phyloP scores from a whole-genome alignment of 306 rosid species.

The Citrullus mucosospermus region DNA sequence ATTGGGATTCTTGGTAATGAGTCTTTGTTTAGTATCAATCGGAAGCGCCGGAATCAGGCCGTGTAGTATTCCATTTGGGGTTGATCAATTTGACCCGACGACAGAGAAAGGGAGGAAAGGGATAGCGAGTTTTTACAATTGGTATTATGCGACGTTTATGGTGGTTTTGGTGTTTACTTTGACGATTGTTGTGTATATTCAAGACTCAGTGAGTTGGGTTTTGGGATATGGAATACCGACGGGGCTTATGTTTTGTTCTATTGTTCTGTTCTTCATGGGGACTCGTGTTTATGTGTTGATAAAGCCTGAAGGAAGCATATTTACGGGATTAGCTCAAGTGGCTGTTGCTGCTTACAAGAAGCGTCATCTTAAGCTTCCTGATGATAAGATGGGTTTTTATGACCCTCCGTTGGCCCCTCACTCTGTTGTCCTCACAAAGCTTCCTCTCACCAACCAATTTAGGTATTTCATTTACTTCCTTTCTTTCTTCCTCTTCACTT shows the following conservation, averaged over 20 bases:
- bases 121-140: slow-evolving; percentile 49
- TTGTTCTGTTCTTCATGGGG: slow-evolving; percentile 41
- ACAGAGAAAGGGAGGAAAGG: slow-evolving; percentile 53
- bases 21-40: slow-evolving; percentile 33
- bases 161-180: slow-evolving; percentile 28
- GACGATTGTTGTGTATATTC: slow-evolving; percentile 51
- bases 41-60: slow-evolving; percentile 70
- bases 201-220: slow-evolving; percentile 71
- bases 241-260: slow-evolving; percentile 31
- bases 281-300: slow-evolving; percentile 26
- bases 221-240: slow-evolving; percentile 66
- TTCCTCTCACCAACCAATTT: slow-evolving; percentile 40
- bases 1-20: slow-evolving; percentile 28
- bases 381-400: slow-evolving; percentile 14
- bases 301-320: slow-evolving; percentile 48
- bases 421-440: slow-evolving; percentile 20
- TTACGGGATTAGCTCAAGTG: slow-evolving; percentile 36
- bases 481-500: not conserved
- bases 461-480: slow-evolving; percentile 21
- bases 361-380: slow-evolving; percentile 28
- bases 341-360: slow-evolving; percentile 55
- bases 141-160: slow-evolving; percentile 41
- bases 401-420: slow-evolving; percentile 36
- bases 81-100: slow-evolving; percentile 60
- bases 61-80: slow-evolving; percentile 80